Conservation (phyloP, 306 rosid genomes). For the Ziziphus jujuba region DNA sequence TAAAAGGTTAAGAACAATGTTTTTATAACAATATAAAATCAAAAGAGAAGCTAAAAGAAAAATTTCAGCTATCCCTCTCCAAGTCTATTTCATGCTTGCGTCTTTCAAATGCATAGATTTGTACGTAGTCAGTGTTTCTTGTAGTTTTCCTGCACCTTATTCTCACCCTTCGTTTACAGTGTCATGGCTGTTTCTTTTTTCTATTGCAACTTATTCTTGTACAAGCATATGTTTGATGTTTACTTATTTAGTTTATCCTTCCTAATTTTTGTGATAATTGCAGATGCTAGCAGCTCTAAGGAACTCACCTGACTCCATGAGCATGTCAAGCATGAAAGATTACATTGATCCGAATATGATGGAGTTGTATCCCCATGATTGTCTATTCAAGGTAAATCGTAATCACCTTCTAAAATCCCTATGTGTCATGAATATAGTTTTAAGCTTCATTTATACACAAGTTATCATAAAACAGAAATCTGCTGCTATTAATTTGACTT, state of each 20-base stretch:
- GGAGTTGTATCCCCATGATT: constrained; percentile 96
- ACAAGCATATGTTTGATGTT: constrained; percentile 11
- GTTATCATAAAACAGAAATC: too few species aligned
- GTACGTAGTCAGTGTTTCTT: too few species aligned
- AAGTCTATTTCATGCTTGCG: too few species aligned
- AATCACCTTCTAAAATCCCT: constrained; percentile 3
- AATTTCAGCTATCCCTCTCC: too few species aligned
- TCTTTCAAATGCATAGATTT: too few species aligned
- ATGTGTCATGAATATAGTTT: too few species aligned
- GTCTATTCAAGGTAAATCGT: constrained; percentile 76
- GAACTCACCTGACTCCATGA: constrained; percentile 73
- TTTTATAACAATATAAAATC: too few species aligned
- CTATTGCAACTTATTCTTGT: constrained; percentile 16
- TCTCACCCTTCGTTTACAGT: too few species aligned
- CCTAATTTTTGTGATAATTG: constrained; percentile 36
- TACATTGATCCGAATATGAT: constrained; percentile 82
- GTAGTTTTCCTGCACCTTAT: too few species aligned
- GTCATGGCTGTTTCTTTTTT: neutral
- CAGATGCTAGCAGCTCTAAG: constrained; percentile 89
- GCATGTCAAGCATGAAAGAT: constrained; percentile 76
- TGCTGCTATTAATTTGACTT: neutral
- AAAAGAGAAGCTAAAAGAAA: too few species aligned
- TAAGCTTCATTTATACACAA: too few species aligned
- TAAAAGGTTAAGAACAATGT: too few species aligned
- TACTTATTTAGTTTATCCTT: neutral